Conservation (phyloP, 805 yeast genomes). For the Lipomyces mesembrius region DNA sequence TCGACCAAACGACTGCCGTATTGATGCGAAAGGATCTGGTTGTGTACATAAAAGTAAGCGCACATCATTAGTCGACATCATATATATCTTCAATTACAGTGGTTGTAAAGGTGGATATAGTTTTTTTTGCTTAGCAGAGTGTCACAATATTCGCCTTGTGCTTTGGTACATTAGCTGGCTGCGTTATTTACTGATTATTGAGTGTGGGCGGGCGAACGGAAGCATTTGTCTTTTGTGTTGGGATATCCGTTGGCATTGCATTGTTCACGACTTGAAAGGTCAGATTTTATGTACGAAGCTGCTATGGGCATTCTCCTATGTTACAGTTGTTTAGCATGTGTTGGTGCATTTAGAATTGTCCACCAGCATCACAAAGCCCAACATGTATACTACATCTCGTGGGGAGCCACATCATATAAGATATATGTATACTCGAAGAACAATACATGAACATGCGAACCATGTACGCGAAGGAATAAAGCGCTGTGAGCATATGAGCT, state of each 20-base stretch:
- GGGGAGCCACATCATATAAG: neutral
- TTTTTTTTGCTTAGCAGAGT: neutral
- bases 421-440: neutral
- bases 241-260: too few species aligned
- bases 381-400: neutral
- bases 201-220: too few species aligned
- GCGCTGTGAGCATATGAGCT: neutral
- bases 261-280: too few species aligned
- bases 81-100: neutral
- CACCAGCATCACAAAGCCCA: neutral
- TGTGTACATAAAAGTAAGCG: neutral
- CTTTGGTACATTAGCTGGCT: neutral
- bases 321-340: too few species aligned
- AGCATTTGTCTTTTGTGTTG: too few species aligned
- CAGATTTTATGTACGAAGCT: too few species aligned
- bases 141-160: neutral
- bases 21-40: neutral
- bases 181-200: neutral
- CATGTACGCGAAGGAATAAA: neutral
- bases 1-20: constrained; percentile 2
- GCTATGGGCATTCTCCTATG: too few species aligned
- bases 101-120: neutral
- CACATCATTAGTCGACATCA: neutral
- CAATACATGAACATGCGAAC: neutral
- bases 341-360: too few species aligned